Conservation (phyloP, 2,329 filamentous ascomycete genomes). For the Epichloe baconii region DNA sequence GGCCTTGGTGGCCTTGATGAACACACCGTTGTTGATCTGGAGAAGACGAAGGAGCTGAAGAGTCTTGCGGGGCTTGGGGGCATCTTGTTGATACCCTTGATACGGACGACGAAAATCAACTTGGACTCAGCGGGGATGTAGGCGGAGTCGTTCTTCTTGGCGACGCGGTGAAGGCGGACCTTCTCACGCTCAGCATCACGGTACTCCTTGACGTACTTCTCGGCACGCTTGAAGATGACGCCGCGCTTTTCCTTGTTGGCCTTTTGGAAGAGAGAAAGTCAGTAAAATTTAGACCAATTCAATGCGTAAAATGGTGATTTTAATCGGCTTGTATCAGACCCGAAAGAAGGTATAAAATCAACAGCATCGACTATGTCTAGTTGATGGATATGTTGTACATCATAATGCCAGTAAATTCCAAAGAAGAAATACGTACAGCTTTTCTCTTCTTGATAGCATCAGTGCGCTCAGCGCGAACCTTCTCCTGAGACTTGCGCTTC, state of each 20-base stretch:
- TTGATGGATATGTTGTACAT: slow-evolving; percentile 84
- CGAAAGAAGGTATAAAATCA: slow-evolving; percentile 98
- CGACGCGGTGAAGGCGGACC: slow-evolving; percentile 78
- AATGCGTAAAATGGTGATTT: slow-evolving; percentile 7
- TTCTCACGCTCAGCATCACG: slow-evolving; percentile 97
- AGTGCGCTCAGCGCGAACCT: slow-evolving; percentile 82
- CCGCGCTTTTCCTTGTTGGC: slow-evolving; percentile 97
- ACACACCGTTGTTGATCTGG: slow-evolving; percentile 99
- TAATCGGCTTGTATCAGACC: slow-evolving; percentile 58
- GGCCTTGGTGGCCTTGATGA: slow-evolving; percentile 95
- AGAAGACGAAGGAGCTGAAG: slow-evolving; percentile 98
- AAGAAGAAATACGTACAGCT: slow-evolving; percentile 56
- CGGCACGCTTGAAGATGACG: slow-evolving; percentile 99
- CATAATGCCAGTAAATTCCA: slow-evolving; percentile 39
- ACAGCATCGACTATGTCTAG: slow-evolving; percentile 97
- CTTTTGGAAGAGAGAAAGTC: slow-evolving; percentile 39
- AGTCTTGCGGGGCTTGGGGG: slow-evolving; percentile 99
- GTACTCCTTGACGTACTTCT: slow-evolving; percentile 99
- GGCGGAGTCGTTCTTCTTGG: slow-evolving; percentile 86
- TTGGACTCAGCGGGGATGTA: slow-evolving; percentile 92
- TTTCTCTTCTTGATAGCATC: slow-evolving; percentile 76
- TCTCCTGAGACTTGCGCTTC: slow-evolving; percentile 99
- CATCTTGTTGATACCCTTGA: slow-evolving; percentile 99
- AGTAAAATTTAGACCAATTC: slow-evolving; percentile 23
- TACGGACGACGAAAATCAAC: slow-evolving; percentile 94